Conservation (phyloP, 2,329 filamentous ascomycete species). For the Cladobotryum mycophilum region DNA sequence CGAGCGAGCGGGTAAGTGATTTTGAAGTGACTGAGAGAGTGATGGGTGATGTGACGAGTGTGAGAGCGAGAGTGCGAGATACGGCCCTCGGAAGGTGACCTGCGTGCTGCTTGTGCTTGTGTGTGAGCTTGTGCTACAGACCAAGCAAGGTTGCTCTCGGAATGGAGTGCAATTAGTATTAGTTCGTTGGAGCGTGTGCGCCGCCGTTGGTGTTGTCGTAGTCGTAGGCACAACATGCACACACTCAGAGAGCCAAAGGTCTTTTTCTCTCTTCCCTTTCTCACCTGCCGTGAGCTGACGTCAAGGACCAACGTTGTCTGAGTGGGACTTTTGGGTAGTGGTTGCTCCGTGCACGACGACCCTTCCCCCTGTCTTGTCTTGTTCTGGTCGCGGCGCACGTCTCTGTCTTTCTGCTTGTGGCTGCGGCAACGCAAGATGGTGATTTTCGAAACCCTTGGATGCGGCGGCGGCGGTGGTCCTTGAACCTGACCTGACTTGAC, state of each 20-base stretch:
- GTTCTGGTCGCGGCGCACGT: no score
- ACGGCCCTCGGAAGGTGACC: conserved; percentile 1
- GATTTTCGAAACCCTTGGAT: no score
- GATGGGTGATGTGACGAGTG: no score
- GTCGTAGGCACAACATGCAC: background rate
- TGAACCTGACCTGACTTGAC: no score
- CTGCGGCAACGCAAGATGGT: background rate
- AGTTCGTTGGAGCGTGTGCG: background rate
- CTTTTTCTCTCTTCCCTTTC: background rate
- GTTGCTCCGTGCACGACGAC: background rate
- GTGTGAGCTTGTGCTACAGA: background rate
- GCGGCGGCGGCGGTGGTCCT: no score
- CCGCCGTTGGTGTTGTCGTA: conserved; percentile 6
- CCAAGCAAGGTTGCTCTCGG: conserved; percentile 1
- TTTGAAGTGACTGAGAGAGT: no score
- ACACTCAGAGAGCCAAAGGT: background rate
- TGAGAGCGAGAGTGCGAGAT: no score
- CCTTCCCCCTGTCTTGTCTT: background rate
- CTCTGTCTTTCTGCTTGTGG: background rate
- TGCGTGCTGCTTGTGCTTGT: background rate
- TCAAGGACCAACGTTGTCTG: conserved; percentile 4
- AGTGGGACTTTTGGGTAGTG: background rate
- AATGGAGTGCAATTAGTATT: conserved; percentile 7
- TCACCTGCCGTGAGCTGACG: conserved; percentile 9
- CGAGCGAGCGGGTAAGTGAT: background rate